A percentile compares a stretch with the other conserved stretches of the same genome.
These are phyloP conservation scores for Lipomyces spencermartinsiae DNA, from an alignment of 805 yeast species.

Conservation along the genomic window DNA sequence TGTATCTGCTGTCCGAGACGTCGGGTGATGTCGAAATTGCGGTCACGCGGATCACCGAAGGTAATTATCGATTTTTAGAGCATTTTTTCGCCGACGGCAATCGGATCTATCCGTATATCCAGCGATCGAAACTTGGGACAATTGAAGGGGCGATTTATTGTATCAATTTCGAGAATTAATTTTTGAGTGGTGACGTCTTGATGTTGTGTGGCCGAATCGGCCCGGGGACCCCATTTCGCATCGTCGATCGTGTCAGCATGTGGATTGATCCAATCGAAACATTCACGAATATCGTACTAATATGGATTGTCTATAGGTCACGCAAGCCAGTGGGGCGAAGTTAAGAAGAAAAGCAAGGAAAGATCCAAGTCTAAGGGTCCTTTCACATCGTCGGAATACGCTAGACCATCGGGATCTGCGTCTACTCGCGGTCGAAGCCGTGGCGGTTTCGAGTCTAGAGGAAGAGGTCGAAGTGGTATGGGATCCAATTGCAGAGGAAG, in stretches of 20 bases:
- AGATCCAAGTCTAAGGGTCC: slow-evolving; percentile 39
- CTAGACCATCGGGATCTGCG: slow-evolving; percentile 20
- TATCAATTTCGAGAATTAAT: background rate
- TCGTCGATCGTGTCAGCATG: background rate
- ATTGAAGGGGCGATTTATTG: background rate
- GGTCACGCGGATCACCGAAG: slow-evolving; percentile 86
- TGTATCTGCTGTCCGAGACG: slow-evolving; percentile 75
- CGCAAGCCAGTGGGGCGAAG: slow-evolving; percentile 93
- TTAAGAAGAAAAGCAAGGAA: slow-evolving; percentile 59
- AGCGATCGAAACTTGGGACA: background rate
- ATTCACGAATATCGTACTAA: background rate
- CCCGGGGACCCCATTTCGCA: background rate
- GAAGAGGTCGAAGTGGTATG: slow-evolving; percentile 34
- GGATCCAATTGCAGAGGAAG: background rate
- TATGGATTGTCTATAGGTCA: slow-evolving; percentile 52
- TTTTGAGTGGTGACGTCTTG: background rate
- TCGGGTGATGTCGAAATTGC: slow-evolving; percentile 75
- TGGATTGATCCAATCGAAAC: background rate
- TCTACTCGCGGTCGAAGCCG: slow-evolving; percentile 36
- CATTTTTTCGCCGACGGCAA: background rate
- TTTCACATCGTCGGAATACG: slow-evolving; percentile 12
- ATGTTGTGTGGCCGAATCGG: background rate
- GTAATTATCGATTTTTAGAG: slow-evolving; percentile 20
- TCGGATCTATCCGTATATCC: background rate
- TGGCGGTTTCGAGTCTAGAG: slow-evolving; percentile 33